Conservation (phyloP, 768 basidiomycete species). For the Suillus lakei region DNA sequence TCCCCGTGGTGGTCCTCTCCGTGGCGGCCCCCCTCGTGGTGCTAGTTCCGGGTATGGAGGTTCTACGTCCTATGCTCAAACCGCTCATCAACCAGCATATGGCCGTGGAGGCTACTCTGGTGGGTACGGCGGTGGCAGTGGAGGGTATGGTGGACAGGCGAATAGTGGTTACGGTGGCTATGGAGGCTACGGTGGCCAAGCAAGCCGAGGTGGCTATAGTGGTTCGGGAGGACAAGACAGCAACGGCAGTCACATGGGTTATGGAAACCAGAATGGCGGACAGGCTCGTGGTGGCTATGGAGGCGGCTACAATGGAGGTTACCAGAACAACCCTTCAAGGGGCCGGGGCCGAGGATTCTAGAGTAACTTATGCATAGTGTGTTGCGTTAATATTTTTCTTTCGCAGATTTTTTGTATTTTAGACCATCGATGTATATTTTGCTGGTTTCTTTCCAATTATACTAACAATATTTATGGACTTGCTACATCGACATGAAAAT, state of each 20-base stretch:
- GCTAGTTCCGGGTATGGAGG: conserved; percentile 27
- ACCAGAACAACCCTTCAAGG: conserved; percentile 37
- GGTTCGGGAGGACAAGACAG: conserved; percentile 36
- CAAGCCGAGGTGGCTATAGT: conserved; percentile 37
- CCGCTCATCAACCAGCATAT: conserved; percentile 22
- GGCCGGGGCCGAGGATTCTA: conserved; percentile 58
- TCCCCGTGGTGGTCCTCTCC: conserved; percentile 12
- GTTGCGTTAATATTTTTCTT: conserved; percentile 11
- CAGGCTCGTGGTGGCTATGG: conserved; percentile 27
- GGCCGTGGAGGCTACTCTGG: conserved; percentile 34
- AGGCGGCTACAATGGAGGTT: conserved; percentile 28
- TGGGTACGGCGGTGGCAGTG: conserved; percentile 11
- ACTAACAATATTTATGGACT: conserved; percentile 19
- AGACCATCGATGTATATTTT: conserved; percentile 13
- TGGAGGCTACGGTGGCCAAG: conserved; percentile 18
- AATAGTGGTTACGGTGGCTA: conserved; percentile 20
- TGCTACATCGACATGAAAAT: conserved; percentile 12
- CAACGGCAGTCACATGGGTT: conserved; percentile 47
- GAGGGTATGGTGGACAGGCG: conserved; percentile 20
- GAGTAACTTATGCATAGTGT: conserved; percentile 39
- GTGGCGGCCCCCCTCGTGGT: conserved; percentile 23
- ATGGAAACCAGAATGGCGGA: conserved; percentile 26
- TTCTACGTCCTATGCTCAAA: conserved; percentile 21
- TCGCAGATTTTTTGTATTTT: conserved; percentile 7
- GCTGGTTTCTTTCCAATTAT: conserved; percentile 14